A percentile compares a stretch with the other conserved stretches of the same genome.
These are phyloP conservation scores for Crithidia sp. DNA, from an alignment of 208 protist species.

Conservation along the genomic window DNA sequence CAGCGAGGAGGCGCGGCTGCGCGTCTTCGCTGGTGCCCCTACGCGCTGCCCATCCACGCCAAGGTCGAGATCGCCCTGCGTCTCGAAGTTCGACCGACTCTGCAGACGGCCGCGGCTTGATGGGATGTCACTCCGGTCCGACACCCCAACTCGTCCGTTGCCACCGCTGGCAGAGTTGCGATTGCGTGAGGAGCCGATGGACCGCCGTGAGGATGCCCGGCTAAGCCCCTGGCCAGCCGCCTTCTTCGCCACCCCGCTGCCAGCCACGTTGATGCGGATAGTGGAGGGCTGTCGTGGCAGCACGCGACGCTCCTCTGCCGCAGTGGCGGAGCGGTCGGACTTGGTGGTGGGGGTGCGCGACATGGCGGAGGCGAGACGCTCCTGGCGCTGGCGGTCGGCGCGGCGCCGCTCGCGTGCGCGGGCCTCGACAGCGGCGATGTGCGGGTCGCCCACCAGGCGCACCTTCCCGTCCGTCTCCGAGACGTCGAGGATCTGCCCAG, in stretches of 20 bases:
- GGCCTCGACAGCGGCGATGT: constrained; percentile 48
- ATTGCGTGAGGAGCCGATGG: not conserved
- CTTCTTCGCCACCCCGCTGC: not conserved
- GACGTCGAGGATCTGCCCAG: constrained; percentile 34
- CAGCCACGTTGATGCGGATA: not conserved
- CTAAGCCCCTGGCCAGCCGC: not conserved
- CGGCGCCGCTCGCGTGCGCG: constrained; percentile 44
- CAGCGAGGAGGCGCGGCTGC: constrained; percentile 27
- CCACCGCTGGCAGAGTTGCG: not conserved
- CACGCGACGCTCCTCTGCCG: not conserved
- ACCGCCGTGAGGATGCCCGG: constrained; percentile 7
- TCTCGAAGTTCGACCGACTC: constrained; percentile 16
- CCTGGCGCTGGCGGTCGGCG: constrained; percentile 30
- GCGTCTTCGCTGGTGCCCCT: constrained; percentile 8
- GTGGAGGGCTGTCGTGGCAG: constrained; percentile 6
- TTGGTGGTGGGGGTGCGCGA: not conserved
- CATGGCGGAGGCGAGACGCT: constrained; percentile 6
- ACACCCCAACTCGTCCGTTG: not conserved
- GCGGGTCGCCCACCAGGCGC: constrained; percentile 48
- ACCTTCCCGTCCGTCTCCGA: constrained; percentile 35
- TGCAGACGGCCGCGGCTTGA: not conserved
- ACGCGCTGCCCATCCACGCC: constrained; percentile 28
- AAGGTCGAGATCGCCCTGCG: constrained; percentile 19
- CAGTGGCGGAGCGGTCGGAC: not conserved
- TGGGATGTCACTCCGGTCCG: not conserved